These are phyloP conservation scores for Apiospora kogelbergensis DNA, from an alignment of 2,329 filamentous ascomycete species.

Conservation along the genomic window DNA sequence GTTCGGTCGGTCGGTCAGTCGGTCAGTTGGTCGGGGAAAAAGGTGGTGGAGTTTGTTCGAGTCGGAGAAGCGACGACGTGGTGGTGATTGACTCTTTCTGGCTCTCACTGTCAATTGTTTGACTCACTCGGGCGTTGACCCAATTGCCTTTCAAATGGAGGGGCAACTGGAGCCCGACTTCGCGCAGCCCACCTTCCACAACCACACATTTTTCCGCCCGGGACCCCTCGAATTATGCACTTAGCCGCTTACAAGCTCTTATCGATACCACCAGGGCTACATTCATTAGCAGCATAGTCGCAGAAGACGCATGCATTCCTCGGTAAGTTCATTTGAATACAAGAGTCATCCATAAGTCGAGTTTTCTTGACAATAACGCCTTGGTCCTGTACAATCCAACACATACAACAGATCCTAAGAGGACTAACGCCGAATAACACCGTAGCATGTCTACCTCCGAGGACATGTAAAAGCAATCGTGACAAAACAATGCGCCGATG, in stretches of 20 bases:
- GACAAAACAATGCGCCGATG: not conserved
- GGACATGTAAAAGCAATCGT: not conserved
- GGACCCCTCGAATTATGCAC: not conserved
- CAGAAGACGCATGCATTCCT: not conserved
- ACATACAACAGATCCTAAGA: not conserved
- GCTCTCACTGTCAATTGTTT: not conserved
- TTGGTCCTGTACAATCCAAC: not conserved
- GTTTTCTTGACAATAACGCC: not conserved
- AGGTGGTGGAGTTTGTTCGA: not conserved
- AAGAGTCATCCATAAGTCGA: not conserved
- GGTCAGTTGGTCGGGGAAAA: not conserved
- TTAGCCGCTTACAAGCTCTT: not conserved
- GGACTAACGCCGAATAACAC: not conserved
- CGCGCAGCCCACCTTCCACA: constrained; percentile 2
- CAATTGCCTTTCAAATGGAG: constrained; percentile 3
- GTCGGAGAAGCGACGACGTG: not conserved
- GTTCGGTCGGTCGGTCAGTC: not conserved
- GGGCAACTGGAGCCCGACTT: not conserved
- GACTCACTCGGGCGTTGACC: not conserved
- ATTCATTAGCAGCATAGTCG: not conserved
- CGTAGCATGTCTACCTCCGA: not conserved
- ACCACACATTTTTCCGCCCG: constrained; percentile 1
- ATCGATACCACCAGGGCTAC: not conserved
- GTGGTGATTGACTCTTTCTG: not conserved
- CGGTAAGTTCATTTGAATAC: not conserved